Evolutionary conservation across 805 yeast species (phyloP).

Genomic region (Clavispora vitiphila): DNA sequence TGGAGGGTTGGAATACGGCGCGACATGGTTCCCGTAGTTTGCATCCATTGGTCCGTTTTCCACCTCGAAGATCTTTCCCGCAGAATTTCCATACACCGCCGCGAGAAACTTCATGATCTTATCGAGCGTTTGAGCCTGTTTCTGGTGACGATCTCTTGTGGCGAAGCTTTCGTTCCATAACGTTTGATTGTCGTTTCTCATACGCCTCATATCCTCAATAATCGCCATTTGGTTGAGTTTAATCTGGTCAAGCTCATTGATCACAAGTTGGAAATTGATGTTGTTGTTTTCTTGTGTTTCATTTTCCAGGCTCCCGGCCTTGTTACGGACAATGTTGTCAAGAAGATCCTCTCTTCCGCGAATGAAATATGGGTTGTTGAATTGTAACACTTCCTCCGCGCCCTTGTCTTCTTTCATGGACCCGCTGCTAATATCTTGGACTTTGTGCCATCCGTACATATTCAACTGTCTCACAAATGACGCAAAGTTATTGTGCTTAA

Average conservation of each 20-base stretch:
- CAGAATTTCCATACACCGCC: conserved; percentile 63
- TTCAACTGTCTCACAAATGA: conserved; percentile 93
- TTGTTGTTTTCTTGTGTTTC: conserved; percentile 20
- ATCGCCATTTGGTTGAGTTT: conserved; percentile 76
- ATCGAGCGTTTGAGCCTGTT: conserved; percentile 84
- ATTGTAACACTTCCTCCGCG: conserved; percentile 82
- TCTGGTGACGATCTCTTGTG: conserved; percentile 78
- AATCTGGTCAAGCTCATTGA: conserved; percentile 70
- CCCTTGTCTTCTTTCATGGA: conserved; percentile 45
- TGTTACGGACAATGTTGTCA: conserved; percentile 80
- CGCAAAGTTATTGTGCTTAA: conserved; percentile 93
- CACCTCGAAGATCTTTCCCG: conserved; percentile 43
- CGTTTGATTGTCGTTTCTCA: conserved; percentile 81
- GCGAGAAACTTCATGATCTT: conserved; percentile 85
- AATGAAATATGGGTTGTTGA: conserved; percentile 75
- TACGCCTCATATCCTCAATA: conserved; percentile 76
- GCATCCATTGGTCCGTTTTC: conserved; percentile 17
- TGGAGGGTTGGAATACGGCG: conserved; percentile 14
- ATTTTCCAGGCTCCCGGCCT: conserved; percentile 26
- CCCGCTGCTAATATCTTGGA: conserved; percentile 85
- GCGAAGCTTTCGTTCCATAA: conserved; percentile 86
- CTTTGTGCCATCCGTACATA: conserved; percentile 99
- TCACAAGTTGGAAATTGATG: conserved; percentile 46
- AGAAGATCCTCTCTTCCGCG: conserved; percentile 77
- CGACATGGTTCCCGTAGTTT: conserved; percentile 16